These are phyloP conservation scores for Atalantia buxifolia DNA, from an alignment of 345 rosid species.

Conservation along the genomic window DNA sequence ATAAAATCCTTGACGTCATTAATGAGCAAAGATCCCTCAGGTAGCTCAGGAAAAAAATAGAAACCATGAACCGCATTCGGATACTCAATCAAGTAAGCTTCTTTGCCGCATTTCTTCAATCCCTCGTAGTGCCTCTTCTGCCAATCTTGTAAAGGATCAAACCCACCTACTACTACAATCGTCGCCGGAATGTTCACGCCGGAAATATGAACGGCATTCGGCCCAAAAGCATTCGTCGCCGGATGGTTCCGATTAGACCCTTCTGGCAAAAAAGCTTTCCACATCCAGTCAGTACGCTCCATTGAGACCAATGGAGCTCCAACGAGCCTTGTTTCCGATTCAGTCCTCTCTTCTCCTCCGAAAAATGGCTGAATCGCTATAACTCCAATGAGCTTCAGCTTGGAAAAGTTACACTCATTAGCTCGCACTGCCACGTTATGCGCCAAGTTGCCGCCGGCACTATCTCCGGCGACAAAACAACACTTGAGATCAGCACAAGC, in stretches of 20 bases:
- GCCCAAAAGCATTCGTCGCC: not conserved
- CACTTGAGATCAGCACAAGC: not conserved
- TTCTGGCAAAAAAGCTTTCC: constrained; percentile 15
- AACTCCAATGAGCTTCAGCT: constrained; percentile 13
- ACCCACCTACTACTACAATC: constrained; percentile 1
- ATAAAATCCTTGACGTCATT: constrained; percentile 19
- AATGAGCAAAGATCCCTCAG: constrained; percentile 19
- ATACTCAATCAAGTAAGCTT: constrained; percentile 7
- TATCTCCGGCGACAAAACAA: constrained; percentile 26
- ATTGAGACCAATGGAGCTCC: not conserved
- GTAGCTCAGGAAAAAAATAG: constrained; percentile 24
- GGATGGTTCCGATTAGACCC: constrained; percentile 17
- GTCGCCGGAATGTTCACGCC: constrained; percentile 7
- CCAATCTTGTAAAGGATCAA: constrained; percentile 30
- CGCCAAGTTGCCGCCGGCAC: constrained; percentile 31
- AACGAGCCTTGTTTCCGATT: constrained; percentile 9
- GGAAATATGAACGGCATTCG: not conserved
- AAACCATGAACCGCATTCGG: constrained; percentile 10
- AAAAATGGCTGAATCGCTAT: constrained; percentile 28
- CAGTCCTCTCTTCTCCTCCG: constrained; percentile 24
- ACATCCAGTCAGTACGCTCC: constrained; percentile 1
- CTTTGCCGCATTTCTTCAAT: constrained; percentile 23
- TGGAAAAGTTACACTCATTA: not conserved
- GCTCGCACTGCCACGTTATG: constrained; percentile 24
- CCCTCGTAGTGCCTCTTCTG: constrained; percentile 28